Conservation (phyloP, 2,329 filamentous ascomycete genomes). For the Aschersonia sp. region DNA sequence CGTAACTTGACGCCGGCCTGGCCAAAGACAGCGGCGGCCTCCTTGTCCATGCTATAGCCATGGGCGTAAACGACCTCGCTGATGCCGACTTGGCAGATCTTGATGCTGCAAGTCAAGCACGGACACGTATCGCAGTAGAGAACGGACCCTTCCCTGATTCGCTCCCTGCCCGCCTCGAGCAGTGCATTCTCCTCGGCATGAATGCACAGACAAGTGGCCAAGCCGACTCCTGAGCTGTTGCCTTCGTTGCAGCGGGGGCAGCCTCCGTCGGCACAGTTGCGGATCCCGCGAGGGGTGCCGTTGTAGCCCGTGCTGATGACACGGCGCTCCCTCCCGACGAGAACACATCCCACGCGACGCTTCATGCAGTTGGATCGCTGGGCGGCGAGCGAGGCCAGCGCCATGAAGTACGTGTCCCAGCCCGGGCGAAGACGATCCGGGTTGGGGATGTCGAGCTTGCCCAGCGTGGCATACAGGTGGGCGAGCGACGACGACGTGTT, state of each 20-base stretch:
- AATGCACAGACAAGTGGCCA: conserved; percentile 87
- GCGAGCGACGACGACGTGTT: conserved; percentile 65
- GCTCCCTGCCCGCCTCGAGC: conserved; percentile 81
- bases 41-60: conserved; percentile 84
- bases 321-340: conserved; percentile 64
- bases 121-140: conserved; percentile 95
- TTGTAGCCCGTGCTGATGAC: conserved; percentile 97
- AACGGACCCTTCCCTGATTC: conserved; percentile 67
- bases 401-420: conserved; percentile 99
- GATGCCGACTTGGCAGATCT: conserved; percentile 94
- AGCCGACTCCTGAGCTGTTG: conserved; percentile 50
- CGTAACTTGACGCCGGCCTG: conserved; percentile 73
- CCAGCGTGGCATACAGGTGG: conserved; percentile 58
- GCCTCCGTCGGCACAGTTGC: conserved; percentile 85
- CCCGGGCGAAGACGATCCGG: conserved; percentile 68
- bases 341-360: conserved; percentile 81
- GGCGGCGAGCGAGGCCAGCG: conserved; percentile 79
- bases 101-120: conserved; percentile 94
- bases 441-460: conserved; percentile 61
- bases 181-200: conserved; percentile 97
- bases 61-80: conserved; percentile 90
- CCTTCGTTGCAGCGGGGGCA: conserved; percentile 77
- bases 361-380: conserved; percentile 97
- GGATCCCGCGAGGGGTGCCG: conserved; percentile 78
- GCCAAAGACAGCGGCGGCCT: conserved; percentile 67